Conservation (phyloP, 805 yeast genomes). For the Wickerhamomyces hampshirensis region DNA sequence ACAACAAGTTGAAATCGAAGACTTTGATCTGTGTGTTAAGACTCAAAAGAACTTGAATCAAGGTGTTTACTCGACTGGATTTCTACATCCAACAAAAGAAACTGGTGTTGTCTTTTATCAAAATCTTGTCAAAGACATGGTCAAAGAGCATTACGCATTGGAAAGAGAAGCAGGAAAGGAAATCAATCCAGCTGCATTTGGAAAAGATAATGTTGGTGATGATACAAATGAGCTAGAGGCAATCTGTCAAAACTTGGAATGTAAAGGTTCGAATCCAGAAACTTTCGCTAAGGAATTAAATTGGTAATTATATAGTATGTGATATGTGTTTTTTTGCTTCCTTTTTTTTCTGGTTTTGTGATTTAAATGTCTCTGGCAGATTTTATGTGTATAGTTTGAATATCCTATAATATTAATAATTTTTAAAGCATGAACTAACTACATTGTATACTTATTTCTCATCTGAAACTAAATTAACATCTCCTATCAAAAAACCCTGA, state of each 20-base stretch:
- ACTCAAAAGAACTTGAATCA: slow-evolving; percentile 60
- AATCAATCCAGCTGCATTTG: slow-evolving; percentile 46
- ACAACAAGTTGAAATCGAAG: slow-evolving; percentile 59
- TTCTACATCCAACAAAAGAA: slow-evolving; percentile 54
- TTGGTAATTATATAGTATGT: slow-evolving; percentile 14
- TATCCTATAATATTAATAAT: too few species aligned
- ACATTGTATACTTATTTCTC: too few species aligned
- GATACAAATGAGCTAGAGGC: slow-evolving; percentile 46
- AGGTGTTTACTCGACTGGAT: slow-evolving; percentile 56
- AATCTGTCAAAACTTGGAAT: slow-evolving; percentile 46
- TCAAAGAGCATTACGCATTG: slow-evolving; percentile 43
- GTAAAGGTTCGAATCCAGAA: slow-evolving; percentile 39
- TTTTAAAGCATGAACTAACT: too few species aligned
- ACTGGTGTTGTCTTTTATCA: slow-evolving; percentile 56
- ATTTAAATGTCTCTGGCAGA: too few species aligned
- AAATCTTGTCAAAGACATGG: slow-evolving; percentile 51
- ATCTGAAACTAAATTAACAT: too few species aligned
- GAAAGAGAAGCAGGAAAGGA: slow-evolving; percentile 42
- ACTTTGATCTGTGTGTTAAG: slow-evolving; percentile 52
- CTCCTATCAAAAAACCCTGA: slow-evolving; percentile 2
- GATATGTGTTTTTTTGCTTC: background rate
- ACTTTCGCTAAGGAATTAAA: slow-evolving; percentile 24
- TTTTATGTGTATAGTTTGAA: too few species aligned
- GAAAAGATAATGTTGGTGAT: slow-evolving; percentile 33
- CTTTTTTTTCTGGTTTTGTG: too few species aligned